These are phyloP conservation scores for Brassica carinata DNA, from an alignment of 345 rosid species.

Conservation along the genomic window DNA sequence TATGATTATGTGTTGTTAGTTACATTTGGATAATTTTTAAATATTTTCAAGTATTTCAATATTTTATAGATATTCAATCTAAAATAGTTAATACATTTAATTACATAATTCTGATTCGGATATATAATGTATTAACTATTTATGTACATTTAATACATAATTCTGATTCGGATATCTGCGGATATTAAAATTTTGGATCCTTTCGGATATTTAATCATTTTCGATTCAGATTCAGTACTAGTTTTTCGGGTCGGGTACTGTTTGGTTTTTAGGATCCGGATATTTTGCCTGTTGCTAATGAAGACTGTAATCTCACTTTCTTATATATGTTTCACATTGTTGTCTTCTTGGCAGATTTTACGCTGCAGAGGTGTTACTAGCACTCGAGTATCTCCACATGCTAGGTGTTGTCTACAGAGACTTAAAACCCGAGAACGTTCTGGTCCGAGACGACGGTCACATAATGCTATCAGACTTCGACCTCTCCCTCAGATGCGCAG, in stretches of 20 bases:
- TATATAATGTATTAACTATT: no score
- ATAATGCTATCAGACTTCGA: constrained; percentile 99
- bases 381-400: constrained; percentile 98
- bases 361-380: constrained; percentile 93
- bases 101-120: no score
- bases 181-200: no score
- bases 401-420: constrained; percentile 98
- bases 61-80: no score
- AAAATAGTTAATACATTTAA: no score
- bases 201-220: no score
- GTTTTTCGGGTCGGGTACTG: no score
- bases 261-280: no score
- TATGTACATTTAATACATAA: no score
- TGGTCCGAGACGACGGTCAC: constrained; percentile 98
- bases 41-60: background rate
- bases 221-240: no score
- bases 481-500: constrained; percentile 87
- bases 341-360: constrained; percentile 60
- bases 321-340: background rate
- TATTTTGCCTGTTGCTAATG: background rate
- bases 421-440: constrained; percentile 94
- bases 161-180: no score
- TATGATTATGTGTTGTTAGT: background rate
- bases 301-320: constrained; percentile 1
- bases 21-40: background rate